Evolutionary conservation across 176 grass and related monocot species (phyloP).

Genomic region (Oryza glaberrima): DNA sequence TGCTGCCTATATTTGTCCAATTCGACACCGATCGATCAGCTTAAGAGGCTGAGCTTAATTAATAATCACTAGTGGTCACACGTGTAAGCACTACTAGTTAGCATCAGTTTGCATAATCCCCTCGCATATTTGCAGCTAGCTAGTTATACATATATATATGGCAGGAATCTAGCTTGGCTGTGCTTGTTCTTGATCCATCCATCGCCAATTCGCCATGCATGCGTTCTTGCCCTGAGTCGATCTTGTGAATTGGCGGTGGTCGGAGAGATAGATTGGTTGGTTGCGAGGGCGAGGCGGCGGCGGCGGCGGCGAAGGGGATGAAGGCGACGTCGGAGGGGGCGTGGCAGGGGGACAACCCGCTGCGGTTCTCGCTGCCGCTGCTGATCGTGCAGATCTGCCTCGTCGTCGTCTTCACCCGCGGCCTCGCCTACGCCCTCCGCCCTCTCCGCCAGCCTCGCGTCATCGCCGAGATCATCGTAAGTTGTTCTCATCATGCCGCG

Average conservation of each 20-base stretch:
- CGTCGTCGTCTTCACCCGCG: slow-evolving; percentile 48
- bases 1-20: background rate
- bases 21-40: background rate
- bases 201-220: background rate
- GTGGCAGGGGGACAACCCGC: slow-evolving; percentile 53
- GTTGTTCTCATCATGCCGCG: background rate
- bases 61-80: background rate
- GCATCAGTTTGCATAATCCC: background rate
- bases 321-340: slow-evolving; percentile 57
- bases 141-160: background rate
- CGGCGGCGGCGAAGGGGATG: slow-evolving; percentile 21
- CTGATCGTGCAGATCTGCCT: slow-evolving; percentile 69
- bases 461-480: slow-evolving; percentile 71
- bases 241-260: background rate
- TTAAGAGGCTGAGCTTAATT: no score
- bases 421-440: slow-evolving; percentile 53
- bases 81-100: background rate
- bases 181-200: background rate
- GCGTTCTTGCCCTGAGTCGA: background rate
- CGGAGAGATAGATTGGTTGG: background rate
- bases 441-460: slow-evolving; percentile 63
- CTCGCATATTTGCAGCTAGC: background rate
- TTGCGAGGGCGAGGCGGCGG: background rate
- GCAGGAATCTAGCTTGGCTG: background rate
- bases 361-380: slow-evolving; percentile 56